Conservation (phyloP, 2,329 filamentous ascomycete genomes). For the Fusarium floridanum region DNA sequence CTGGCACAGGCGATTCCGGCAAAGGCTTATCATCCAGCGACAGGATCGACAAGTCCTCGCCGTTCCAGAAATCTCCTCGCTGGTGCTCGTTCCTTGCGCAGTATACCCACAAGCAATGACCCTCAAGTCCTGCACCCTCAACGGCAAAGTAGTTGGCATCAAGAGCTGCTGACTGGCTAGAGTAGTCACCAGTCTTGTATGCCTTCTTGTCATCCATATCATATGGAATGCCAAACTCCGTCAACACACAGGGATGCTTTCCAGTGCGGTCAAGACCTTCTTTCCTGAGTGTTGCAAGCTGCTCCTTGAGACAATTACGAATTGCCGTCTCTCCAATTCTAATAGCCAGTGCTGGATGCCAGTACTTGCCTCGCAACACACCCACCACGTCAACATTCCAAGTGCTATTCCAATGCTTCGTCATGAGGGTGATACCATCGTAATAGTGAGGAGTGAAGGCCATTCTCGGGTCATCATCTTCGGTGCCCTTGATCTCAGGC, state of each 20-base stretch:
- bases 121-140: slow-evolving; percentile 85
- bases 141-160: slow-evolving; percentile 96
- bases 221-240: slow-evolving; percentile 97
- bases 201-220: slow-evolving; percentile 98
- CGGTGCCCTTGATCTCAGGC: slow-evolving; percentile 86
- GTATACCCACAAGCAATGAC: slow-evolving; percentile 93
- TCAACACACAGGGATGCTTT: slow-evolving; percentile 88
- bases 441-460: slow-evolving; percentile 97
- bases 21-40: slow-evolving; percentile 83
- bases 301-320: slow-evolving; percentile 90
- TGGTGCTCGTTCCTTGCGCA: slow-evolving; percentile 85
- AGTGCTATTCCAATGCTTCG: slow-evolving; percentile 97
- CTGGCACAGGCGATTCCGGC: slow-evolving; percentile 64
- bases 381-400: slow-evolving; percentile 99
- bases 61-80: slow-evolving; percentile 96
- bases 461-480: slow-evolving; percentile 89
- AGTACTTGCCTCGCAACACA: slow-evolving; percentile 88
- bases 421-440: slow-evolving; percentile 95
- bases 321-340: slow-evolving; percentile 95
- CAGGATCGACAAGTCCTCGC: slow-evolving; percentile 93
- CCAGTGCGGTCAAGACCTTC: slow-evolving; percentile 93
- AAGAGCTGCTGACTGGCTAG: slow-evolving; percentile 90
- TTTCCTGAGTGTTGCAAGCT: slow-evolving; percentile 83
- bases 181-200: slow-evolving; percentile 95
- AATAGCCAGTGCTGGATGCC: slow-evolving; percentile 90